Percentiles rank a stretch among this genome's conserved stretches.
Evolutionary conservation across 352 stramenopile species (phyloP).

Genomic region (Phytophthora brassicae): DNA sequence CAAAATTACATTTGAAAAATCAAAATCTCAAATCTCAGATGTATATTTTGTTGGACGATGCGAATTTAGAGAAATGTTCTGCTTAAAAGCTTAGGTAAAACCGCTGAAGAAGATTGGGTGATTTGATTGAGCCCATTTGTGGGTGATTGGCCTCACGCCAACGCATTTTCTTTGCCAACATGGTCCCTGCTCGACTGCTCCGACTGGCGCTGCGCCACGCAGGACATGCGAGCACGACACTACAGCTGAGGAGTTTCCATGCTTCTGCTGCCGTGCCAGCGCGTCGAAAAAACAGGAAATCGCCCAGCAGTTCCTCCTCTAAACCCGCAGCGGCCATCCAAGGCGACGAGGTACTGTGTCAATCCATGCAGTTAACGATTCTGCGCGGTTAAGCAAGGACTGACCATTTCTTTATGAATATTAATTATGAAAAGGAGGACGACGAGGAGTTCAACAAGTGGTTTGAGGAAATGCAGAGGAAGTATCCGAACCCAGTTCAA

Average conservation of each 20-base stretch:
- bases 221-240: conserved; percentile 1
- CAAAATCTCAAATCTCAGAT: no score
- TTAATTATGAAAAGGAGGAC: conserved; percentile 25
- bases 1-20: no score
- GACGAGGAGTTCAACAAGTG: conserved; percentile 50
- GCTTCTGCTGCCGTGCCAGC: conserved; percentile 38
- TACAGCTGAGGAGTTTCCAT: conserved; percentile 40
- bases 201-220: conserved; percentile 28
- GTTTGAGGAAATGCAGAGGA: conserved; percentile 49
- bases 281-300: conserved; percentile 45
- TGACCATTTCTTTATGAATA: not conserved
- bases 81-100: no score
- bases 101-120: no score
- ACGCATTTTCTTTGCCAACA: conserved; percentile 16
- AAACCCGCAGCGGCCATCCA: conserved; percentile 35
- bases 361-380: not conserved
- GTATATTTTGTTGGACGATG: no score
- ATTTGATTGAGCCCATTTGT: no score
- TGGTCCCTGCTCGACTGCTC: conserved; percentile 26
- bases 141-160: not conserved
- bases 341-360: conserved; percentile 31
- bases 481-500: conserved; percentile 29
- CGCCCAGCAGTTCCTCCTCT: conserved; percentile 15
- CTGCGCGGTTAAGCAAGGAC: not conserved
- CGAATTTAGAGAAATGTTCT: no score